Evolutionary conservation across 2,329 filamentous ascomycete genomes (phyloP), one percentile per base, ranked within the genome.

Genomic region (Neurospora sp.): DNA sequence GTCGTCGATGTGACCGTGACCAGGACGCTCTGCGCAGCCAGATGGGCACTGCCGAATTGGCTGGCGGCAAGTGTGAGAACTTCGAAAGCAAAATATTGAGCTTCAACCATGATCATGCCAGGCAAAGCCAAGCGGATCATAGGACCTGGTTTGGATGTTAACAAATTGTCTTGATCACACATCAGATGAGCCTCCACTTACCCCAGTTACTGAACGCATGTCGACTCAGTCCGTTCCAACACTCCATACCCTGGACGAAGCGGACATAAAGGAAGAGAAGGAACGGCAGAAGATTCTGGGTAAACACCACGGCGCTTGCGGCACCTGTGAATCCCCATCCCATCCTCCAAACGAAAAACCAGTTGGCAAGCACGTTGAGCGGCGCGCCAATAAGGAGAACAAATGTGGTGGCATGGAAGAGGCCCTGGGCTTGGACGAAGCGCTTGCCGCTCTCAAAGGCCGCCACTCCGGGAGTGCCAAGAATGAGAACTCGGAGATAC

Each of bases 211-310:
- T 72, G n/a, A 77, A 74, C 2, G 76, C 76, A 33, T 71, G 69
- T 72, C 82, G 84, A 67, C 89, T 91, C 78, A 96, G 91, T 13
- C 93, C 93, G 70, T 90, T 90, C 93, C 93, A 97, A 82, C 93
- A 96, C 76, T 93, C 87, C 68, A 84, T 84, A 7, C 93, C 93
- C 72, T 89, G 87, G 67, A 93, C 77, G 77, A 93, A 92, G 69
- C 86, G 84, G 46, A 96, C 89, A 78, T 96, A 97, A 15, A 91
- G 80, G 77, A 95, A 89, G 1, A 97, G 85, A n/a, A 92, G 81
- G 1, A 94, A 68, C 0, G 93, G 92, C 69, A 97, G 86, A 13
- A 96, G 83, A 75, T 86, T 93, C 76, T 95, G 91, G 0, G 91
- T 93, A 68, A 95, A 87, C 70, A 87, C 88, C 11, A 96, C 91